These are phyloP conservation scores for Colletotrichum theobromicola DNA, from an alignment of 2,329 filamentous ascomycete species.

Conservation along the genomic window DNA sequence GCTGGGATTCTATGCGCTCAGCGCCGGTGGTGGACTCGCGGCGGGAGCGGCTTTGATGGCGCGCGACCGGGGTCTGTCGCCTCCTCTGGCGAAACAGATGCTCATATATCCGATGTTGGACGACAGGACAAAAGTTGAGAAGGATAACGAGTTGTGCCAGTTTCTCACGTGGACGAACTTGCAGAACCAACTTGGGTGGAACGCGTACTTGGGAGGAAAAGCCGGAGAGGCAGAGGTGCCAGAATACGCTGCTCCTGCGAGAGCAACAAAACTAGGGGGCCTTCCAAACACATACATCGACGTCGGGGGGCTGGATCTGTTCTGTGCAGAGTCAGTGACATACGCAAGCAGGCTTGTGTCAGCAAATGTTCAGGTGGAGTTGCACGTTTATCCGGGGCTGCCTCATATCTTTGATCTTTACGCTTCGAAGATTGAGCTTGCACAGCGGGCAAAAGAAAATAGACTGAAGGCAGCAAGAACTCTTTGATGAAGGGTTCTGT, in stretches of 20 bases:
- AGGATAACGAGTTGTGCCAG: neutral
- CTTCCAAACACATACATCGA: slow-evolving; percentile 45
- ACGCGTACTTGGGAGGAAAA: slow-evolving; percentile 21
- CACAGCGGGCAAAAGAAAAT: neutral
- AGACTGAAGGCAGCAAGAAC: neutral
- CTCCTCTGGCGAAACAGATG: slow-evolving; percentile 34
- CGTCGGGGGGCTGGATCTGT: slow-evolving; percentile 42
- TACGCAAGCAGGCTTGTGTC: slow-evolving; percentile 36
- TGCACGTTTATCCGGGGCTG: slow-evolving; percentile 45
- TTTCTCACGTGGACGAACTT: slow-evolving; percentile 24
- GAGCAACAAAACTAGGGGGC: slow-evolving; percentile 23
- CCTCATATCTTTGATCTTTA: slow-evolving; percentile 41
- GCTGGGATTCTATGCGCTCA: slow-evolving; percentile 27
- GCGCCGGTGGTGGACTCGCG: slow-evolving; percentile 25
- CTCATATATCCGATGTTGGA: slow-evolving; percentile 39
- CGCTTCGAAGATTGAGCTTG: neutral
- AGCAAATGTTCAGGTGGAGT: slow-evolving; percentile 39
- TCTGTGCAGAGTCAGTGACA: slow-evolving; percentile 35
- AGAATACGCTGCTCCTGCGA: slow-evolving; percentile 27
- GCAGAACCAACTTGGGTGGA: slow-evolving; percentile 28
- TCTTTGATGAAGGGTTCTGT: too few species aligned
- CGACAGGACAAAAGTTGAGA: slow-evolving; percentile 25
- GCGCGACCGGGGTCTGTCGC: slow-evolving; percentile 27
- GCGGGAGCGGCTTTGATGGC: slow-evolving; percentile 43
- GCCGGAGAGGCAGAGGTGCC: slow-evolving; percentile 14